Conservation (phyloP, 1,284 basidiomycete genomes). For the Leccinum subfulvum region DNA sequence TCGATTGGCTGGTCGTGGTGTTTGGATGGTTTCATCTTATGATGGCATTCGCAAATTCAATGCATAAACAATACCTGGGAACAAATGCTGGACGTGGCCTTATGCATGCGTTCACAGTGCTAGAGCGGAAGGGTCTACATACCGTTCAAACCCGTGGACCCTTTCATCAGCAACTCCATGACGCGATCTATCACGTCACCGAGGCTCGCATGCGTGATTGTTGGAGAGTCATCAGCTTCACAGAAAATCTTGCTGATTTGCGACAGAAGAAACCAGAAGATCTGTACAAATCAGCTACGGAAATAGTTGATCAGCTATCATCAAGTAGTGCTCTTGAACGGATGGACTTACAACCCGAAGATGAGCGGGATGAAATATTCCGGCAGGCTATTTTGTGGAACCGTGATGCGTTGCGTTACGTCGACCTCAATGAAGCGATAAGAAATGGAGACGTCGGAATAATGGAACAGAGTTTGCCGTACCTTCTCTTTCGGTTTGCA, state of each 20-base stretch:
- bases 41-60: conserved; percentile 19
- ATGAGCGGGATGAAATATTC: background rate
- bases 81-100: background rate
- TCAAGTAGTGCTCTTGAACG: background rate
- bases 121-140: background rate
- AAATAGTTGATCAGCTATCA: conserved; percentile 1
- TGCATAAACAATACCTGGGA: conserved; percentile 24
- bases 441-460: conserved; percentile 3
- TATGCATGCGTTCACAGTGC: background rate
- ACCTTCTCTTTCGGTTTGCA: conserved; percentile 2
- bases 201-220: background rate
- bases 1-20: conserved; percentile 19
- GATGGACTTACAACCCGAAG: background rate
- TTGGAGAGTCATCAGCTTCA: background rate
- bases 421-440: background rate
- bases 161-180: background rate
- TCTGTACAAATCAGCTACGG: background rate
- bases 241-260: background rate
- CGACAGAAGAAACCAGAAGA: background rate
- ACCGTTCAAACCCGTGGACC: background rate
- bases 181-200: background rate
- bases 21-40: conserved; percentile 26
- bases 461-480: conserved; percentile 8
- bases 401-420: background rate
- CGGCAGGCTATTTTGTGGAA: background rate